Percentiles rank a stretch among this genome's conserved stretches.
Conservation (phyloP, 768 basidiomycete species). For the Tricholoma saponaceum region DNA sequence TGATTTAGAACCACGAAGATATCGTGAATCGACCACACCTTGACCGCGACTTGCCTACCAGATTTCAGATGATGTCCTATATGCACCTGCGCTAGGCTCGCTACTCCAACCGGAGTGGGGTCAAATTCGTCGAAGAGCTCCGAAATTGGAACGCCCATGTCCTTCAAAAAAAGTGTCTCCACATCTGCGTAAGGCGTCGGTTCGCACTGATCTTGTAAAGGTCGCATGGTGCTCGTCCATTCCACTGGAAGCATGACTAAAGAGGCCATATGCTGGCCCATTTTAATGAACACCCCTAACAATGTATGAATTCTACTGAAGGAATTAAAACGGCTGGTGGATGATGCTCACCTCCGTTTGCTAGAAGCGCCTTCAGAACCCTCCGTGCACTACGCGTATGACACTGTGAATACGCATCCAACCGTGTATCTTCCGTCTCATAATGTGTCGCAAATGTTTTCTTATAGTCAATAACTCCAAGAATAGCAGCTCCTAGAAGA, state of each 20-base stretch:
- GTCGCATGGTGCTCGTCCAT: slow-evolving; percentile 49
- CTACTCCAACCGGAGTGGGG: slow-evolving; percentile 86
- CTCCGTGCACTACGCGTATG: slow-evolving; percentile 80
- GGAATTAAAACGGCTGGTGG: neutral
- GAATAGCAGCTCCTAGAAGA: slow-evolving; percentile 51
- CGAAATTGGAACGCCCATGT: slow-evolving; percentile 69
- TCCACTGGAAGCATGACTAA: slow-evolving; percentile 51
- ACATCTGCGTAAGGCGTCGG: slow-evolving; percentile 81
- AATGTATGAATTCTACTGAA: slow-evolving; percentile 1
- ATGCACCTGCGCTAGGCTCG: slow-evolving; percentile 95
- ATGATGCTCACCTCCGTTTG: slow-evolving; percentile 71
- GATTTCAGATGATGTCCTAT: slow-evolving; percentile 68
- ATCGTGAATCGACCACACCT: slow-evolving; percentile 39
- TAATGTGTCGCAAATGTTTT: slow-evolving; percentile 54
- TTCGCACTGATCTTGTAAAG: slow-evolving; percentile 88
- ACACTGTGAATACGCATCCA: slow-evolving; percentile 65
- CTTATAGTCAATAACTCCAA: slow-evolving; percentile 71
- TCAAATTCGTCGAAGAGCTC: slow-evolving; percentile 87
- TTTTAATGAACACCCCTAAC: slow-evolving; percentile 77
- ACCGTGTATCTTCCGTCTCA: slow-evolving; percentile 43
- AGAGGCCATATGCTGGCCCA: slow-evolving; percentile 85
- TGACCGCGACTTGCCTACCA: slow-evolving; percentile 81
- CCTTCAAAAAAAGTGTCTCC: slow-evolving; percentile 69
- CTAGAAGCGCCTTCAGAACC: slow-evolving; percentile 77
- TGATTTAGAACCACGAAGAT: slow-evolving; percentile 3